Conservation (phyloP, 129 eudicot species). For the Chrysanthemum lavandulifolium region DNA sequence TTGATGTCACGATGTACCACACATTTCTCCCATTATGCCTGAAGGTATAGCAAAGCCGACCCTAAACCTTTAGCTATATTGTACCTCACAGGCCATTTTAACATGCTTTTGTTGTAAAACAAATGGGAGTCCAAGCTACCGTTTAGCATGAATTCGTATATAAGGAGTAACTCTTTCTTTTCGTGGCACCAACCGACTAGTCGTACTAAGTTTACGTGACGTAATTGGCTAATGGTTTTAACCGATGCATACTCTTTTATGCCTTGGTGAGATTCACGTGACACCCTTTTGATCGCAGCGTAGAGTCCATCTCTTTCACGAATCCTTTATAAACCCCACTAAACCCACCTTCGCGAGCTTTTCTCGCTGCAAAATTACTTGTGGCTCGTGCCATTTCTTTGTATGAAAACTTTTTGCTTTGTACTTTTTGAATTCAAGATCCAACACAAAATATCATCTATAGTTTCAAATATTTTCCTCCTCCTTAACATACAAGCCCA, state of each 20-base stretch:
- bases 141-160: constrained; percentile 40
- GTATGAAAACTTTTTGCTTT: constrained; percentile 42
- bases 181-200: constrained; percentile 60
- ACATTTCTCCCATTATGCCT: constrained; percentile 44
- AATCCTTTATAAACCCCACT: constrained; percentile 37
- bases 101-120: constrained; percentile 28
- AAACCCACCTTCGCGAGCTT: constrained; percentile 52
- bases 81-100: constrained; percentile 42
- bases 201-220: constrained; percentile 50
- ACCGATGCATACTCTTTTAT: constrained; percentile 50
- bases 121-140: constrained; percentile 47
- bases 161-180: constrained; percentile 35
- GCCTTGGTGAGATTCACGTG: constrained; percentile 38
- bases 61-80: constrained; percentile 41
- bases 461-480: constrained; percentile 12
- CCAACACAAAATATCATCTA: constrained; percentile 22
- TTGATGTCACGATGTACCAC: constrained; percentile 46
- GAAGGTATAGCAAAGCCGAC: constrained; percentile 42
- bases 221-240: constrained; percentile 43
- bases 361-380: constrained; percentile 33
- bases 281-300: constrained; percentile 31
- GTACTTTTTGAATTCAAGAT: constrained; percentile 37
- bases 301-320: constrained; percentile 30
- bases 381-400: constrained; percentile 43
- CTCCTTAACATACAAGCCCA: constrained; percentile 17